phyloP scores from a whole-genome alignment of 805 yeast genomes.

The Saccharomyces paradoxus region DNA sequence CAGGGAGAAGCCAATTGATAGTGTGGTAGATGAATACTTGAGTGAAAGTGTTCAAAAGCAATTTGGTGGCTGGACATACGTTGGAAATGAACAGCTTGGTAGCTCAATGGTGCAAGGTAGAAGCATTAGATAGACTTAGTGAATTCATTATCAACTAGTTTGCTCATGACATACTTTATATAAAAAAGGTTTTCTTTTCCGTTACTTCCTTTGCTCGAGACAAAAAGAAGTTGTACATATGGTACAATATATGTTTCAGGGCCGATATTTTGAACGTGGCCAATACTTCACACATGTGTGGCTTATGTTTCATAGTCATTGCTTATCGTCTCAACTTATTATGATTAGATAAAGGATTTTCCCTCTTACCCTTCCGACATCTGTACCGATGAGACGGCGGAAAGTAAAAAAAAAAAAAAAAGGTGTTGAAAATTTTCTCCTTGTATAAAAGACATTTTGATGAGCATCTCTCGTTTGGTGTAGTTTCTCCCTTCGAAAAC shows the following conservation, averaged over 20 bases:
- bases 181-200: not conserved
- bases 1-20: conserved; percentile 84
- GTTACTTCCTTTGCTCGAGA: not conserved
- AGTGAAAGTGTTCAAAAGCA: conserved; percentile 95
- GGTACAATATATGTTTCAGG: not conserved
- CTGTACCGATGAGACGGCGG: not conserved
- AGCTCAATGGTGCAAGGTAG: conserved; percentile 29
- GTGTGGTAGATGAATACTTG: conserved; percentile 85
- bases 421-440: not conserved
- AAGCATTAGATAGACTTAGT: conserved; percentile 18
- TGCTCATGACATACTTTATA: not conserved
- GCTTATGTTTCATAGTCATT: not conserved
- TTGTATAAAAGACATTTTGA: not conserved
- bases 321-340: not conserved
- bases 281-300: not conserved
- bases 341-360: not conserved
- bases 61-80: conserved; percentile 98
- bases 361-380: not conserved
- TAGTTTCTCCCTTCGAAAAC: not conserved
- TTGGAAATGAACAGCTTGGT: conserved; percentile 50
- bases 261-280: not conserved
- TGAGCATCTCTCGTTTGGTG: not conserved
- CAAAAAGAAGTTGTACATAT: not conserved
- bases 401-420: not conserved
- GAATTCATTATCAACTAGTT: not conserved